Base-by-base conservation (phyloP, 805 yeast genomes). In the Ogataea allantospora region DNA sequence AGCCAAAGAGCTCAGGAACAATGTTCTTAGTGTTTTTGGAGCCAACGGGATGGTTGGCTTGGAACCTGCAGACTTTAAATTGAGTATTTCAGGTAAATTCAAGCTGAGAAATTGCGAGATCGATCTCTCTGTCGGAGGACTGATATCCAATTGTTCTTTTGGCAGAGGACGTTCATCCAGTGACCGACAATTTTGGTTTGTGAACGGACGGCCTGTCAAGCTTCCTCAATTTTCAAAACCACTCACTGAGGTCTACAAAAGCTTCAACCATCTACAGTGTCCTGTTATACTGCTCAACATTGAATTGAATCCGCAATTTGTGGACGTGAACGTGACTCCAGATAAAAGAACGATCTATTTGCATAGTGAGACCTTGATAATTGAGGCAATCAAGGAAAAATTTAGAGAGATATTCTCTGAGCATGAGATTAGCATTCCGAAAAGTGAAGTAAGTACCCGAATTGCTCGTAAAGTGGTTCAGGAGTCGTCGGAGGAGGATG, bases 291-390 rank as follows among this genome's bases (percentile, higher is more conserved):
- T 88, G 2, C 50, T 87, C 3, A 70, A 93, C 57, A 48, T 93
- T 14, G 51, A 54, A 10, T 55, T 87, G 5, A 70, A 73, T 27
- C 68, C 83, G 0, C 50, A 54, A 17, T 64, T 67, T 25, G 43
- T 82, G n/a, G 99, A 93, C 61, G 70, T 93, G 13, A 93, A 93
- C 59, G 84, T 93, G 1, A 81, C 96, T 0, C 98, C 99, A 0
- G 97, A 93, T 57, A 93, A 93, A 56, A 68, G 91, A 35, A 75
- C 78, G 2, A 69, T 89, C 2, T 55, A 85, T 51, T 55, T 88
- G 2, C 88, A 81, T 42, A 68, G 78, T 44, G 97, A 89, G 57
- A 56, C 60, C 3, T 57, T 63, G n/a, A 55, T 89, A 1, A 48
- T 83, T 4, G 83, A 80, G 22, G 61, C 63, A 1, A 46, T 91